phyloP scores from a whole-genome alignment of 2,329 filamentous ascomycete species.

The Dichotomopilus funicola region DNA sequence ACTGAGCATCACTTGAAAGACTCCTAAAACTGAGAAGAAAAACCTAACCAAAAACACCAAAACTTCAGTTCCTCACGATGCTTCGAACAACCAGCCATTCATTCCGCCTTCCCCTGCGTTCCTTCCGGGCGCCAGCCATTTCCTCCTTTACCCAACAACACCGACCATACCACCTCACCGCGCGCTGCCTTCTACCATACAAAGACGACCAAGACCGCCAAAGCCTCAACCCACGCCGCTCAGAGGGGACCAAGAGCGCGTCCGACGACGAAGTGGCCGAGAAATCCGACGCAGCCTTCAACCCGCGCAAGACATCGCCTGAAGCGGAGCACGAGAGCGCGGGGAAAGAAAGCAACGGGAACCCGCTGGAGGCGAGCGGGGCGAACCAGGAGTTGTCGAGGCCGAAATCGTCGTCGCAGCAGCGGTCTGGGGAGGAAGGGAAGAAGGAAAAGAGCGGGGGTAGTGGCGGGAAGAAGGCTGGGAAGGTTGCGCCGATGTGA shows the following conservation, averaged over 20 bases:
- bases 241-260: slow-evolving; percentile 63
- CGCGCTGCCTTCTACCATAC: slow-evolving; percentile 31
- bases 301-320: slow-evolving; percentile 60
- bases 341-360: slow-evolving; percentile 28
- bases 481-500: slow-evolving; percentile 20
- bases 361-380: slow-evolving; percentile 36
- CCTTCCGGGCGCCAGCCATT: neutral
- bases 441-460: slow-evolving; percentile 28
- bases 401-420: slow-evolving; percentile 30
- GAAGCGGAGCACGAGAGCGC: slow-evolving; percentile 48
- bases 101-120: neutral
- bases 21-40: neutral
- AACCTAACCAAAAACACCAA: neutral
- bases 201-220: slow-evolving; percentile 53
- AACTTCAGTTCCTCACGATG: slow-evolving; percentile 1
- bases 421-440: slow-evolving; percentile 30
- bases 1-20: neutral
- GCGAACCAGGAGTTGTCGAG: slow-evolving; percentile 40
- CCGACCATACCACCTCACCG: slow-evolving; percentile 31
- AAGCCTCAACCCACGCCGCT: slow-evolving; percentile 56
- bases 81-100: slow-evolving; percentile 5
- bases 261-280: slow-evolving; percentile 55
- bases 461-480: slow-evolving; percentile 23
- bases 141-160: slow-evolving; percentile 1
- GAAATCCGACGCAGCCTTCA: slow-evolving; percentile 58